phyloP scores from a whole-genome alignment of 2,329 filamentous ascomycete genomes.

The Penicillium vulpinum region DNA sequence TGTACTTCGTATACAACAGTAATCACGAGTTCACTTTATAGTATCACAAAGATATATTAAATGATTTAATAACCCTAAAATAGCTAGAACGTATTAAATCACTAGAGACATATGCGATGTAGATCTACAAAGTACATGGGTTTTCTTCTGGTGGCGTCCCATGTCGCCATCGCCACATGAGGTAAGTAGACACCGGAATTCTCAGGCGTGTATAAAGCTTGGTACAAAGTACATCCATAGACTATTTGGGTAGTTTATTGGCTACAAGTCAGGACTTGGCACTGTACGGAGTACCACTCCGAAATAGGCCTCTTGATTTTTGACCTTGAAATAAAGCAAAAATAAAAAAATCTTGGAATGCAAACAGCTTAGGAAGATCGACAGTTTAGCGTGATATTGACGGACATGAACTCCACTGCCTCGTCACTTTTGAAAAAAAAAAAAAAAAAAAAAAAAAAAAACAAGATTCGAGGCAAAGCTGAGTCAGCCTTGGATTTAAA shows the following conservation, averaged over 20 bases:
- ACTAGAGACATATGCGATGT: not conserved
- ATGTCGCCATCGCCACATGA: not conserved
- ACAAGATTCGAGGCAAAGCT: conserved; percentile 19
- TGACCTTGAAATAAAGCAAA: not conserved
- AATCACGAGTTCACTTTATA: too few species aligned
- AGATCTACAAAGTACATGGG: not conserved
- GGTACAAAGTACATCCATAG: not conserved
- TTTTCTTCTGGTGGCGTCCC: not conserved
- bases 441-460: conserved; percentile 21
- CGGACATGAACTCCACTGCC: conserved; percentile 9
- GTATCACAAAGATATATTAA: not conserved
- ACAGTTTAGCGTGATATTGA: conserved; percentile 9
- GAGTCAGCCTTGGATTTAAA: conserved; percentile 14
- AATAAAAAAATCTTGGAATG: not conserved
- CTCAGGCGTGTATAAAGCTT: not conserved
- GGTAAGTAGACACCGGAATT: not conserved
- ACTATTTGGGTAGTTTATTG: not conserved
- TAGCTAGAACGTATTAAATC: too few species aligned
- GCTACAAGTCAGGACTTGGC: not conserved
- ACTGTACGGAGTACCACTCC: not conserved
- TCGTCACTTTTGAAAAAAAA: conserved; percentile 9
- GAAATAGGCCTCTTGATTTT: too few species aligned
- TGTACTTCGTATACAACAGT: too few species aligned
- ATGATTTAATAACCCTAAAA: not conserved
- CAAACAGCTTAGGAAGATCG: conserved; percentile 9